These are phyloP conservation scores for Ochetophila trinervis DNA, from an alignment of 306 rosid genomes.

Conservation along the genomic window DNA sequence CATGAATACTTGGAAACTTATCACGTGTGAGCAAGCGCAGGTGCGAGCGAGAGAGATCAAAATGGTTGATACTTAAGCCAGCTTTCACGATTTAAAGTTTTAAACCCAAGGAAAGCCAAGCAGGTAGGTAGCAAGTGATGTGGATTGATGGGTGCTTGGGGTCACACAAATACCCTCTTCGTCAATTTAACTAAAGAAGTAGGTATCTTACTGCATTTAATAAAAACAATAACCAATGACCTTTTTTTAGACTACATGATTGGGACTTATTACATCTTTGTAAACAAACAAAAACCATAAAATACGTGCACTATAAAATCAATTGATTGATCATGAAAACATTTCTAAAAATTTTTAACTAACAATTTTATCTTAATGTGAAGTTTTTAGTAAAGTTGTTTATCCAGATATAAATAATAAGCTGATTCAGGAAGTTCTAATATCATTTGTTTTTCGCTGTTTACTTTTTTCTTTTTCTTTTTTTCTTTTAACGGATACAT, in stretches of 20 bases:
- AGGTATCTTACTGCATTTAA: slow-evolving; percentile 31
- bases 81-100: slow-evolving; percentile 25
- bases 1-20: not conserved
- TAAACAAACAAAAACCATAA: not conserved
- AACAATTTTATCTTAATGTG: too few relatives aligned
- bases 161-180: slow-evolving; percentile 25
- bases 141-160: slow-evolving; percentile 57
- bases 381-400: too few relatives aligned
- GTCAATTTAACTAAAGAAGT: slow-evolving; percentile 33
- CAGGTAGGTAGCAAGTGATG: slow-evolving; percentile 63
- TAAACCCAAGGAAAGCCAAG: slow-evolving; percentile 20
- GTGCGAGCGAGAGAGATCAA: not conserved
- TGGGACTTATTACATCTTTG: not conserved
- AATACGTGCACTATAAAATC: too few relatives aligned
- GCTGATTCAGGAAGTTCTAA: too few relatives aligned
- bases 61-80: slow-evolving; percentile 9
- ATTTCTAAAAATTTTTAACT: too few relatives aligned
- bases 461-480: too few relatives aligned
- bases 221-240: slow-evolving; percentile 18
- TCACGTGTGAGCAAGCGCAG: too few relatives aligned
- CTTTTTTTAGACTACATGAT: not conserved
- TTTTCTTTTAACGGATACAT: too few relatives aligned
- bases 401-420: too few relatives aligned
- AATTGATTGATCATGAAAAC: too few relatives aligned
- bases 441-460: not conserved